A percentile compares a stretch with the other conserved stretches of the same genome.
phyloP scores from a whole-genome alignment of 257 asterid genomes.

The Nicotiana knightiana region DNA sequence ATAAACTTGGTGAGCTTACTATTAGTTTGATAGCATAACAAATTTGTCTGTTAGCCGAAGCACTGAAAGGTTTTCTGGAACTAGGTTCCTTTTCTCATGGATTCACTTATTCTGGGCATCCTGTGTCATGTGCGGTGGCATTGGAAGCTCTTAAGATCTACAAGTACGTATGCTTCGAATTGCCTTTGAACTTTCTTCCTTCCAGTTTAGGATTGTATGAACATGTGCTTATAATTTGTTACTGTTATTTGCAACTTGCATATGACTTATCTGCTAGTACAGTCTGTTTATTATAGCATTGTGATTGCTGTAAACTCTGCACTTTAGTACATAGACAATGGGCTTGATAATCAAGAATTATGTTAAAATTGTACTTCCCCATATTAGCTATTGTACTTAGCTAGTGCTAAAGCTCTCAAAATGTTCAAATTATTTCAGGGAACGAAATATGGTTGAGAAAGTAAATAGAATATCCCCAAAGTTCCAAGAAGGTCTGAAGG shows the following conservation, averaged over 20 bases:
- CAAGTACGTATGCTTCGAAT: constrained; percentile 43
- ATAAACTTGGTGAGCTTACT: constrained; percentile 57
- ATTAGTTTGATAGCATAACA: not conserved
- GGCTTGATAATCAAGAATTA: not conserved
- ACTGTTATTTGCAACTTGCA: not conserved
- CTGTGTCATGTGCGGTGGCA: constrained; percentile 96
- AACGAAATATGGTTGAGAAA: constrained; percentile 61
- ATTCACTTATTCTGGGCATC: constrained; percentile 96
- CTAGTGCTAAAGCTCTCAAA: not conserved
- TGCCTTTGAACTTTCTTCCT: not conserved
- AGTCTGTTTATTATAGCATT: not conserved
- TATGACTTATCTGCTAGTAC: not conserved
- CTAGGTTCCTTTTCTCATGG: constrained; percentile 88
- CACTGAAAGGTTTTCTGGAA: not conserved
- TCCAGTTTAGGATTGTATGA: not conserved
- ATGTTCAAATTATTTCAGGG: constrained; percentile 40
- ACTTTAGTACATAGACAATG: not conserved
- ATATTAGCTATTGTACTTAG: not conserved
- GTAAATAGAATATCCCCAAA: constrained; percentile 70
- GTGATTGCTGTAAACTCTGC: not conserved
- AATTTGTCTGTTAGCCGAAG: not conserved
- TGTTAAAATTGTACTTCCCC: not conserved
- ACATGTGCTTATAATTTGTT: not conserved
- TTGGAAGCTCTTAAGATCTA: constrained; percentile 81
- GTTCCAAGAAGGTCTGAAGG: constrained; percentile 84